Evolutionary conservation across 768 basidiomycete species (phyloP), one percentile per base, ranked within the genome.

Genomic region (Suillus ampliporus): DNA sequence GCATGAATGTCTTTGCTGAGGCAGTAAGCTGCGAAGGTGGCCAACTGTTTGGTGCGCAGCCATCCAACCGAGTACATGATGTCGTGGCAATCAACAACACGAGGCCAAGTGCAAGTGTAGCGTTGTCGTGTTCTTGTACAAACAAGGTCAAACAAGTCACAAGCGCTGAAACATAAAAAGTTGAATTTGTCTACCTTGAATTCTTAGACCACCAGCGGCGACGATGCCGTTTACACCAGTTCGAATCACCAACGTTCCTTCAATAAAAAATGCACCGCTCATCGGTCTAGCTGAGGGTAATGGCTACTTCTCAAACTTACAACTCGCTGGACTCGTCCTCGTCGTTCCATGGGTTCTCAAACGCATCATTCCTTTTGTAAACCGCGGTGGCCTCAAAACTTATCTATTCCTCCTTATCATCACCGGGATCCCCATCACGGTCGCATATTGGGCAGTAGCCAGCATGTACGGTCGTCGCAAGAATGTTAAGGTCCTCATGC

Each of bases 371-470:
- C 95, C 95, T 40, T 74, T 97, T 64, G 85, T 99, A 75, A 89
- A 83, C 70, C 88, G 90, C 66, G 90, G 90, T 6, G 96, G 94
- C 28, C 87, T 92, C 79, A 92, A 88, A 76, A 92, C 91, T 46
- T 95, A 97, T 74, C 71, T 92, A 60, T 89, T 97, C 81, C 79
- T 98, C 44, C 78, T 92, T 61, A 62, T 90, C 58, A 51, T 98
- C 57, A 83, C 89, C 43, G 93, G 91, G 40, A 51, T 91, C 0
- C 97, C 95, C 17, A 82, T 89, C 54, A 85, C 93, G 8, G 72
- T 97, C 44, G 89, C 80, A 1, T 99, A 99, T 82, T 99, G 97
- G 97, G 84, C 88, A 0, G 64, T 95, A 68, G 89, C 91, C 79
- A 94, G 92, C 73, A 86, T 82, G 69, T 92, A 91, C 67, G 95